Conservation (phyloP, 768 basidiomycete genomes). For the Lyophyllum shimeji region DNA sequence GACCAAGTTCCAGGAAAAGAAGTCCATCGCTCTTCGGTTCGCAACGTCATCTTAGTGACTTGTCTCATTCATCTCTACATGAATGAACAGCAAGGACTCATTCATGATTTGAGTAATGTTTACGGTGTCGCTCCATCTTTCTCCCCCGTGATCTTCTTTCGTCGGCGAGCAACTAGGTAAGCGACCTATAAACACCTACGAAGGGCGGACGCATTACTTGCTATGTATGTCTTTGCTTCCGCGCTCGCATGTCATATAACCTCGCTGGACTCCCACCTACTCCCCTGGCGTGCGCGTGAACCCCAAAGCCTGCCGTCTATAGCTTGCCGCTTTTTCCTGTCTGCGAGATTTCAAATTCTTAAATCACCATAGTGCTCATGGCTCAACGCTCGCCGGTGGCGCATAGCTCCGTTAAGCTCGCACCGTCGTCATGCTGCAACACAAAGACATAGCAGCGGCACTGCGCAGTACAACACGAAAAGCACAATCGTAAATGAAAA, state of each 20-base stretch:
- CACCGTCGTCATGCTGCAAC: background rate
- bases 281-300: no score
- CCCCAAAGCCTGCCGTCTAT: background rate
- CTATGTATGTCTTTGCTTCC: background rate
- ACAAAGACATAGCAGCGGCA: background rate
- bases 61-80: no score
- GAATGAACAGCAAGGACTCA: no score
- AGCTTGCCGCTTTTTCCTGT: background rate
- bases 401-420: background rate
- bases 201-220: background rate
- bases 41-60: background rate
- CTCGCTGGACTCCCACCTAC: background rate
- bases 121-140: background rate
- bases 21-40: background rate
- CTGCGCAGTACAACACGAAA: background rate
- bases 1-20: background rate
- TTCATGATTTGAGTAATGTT: background rate
- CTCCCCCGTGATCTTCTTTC: background rate
- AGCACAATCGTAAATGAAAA: background rate
- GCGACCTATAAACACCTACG: background rate
- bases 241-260: background rate
- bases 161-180: conserved; percentile 7
- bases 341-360: background rate
- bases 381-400: background rate
- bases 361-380: background rate